Base-by-base conservation (phyloP, 805 yeast genomes). In the Saccharomyces mikatae region DNA sequence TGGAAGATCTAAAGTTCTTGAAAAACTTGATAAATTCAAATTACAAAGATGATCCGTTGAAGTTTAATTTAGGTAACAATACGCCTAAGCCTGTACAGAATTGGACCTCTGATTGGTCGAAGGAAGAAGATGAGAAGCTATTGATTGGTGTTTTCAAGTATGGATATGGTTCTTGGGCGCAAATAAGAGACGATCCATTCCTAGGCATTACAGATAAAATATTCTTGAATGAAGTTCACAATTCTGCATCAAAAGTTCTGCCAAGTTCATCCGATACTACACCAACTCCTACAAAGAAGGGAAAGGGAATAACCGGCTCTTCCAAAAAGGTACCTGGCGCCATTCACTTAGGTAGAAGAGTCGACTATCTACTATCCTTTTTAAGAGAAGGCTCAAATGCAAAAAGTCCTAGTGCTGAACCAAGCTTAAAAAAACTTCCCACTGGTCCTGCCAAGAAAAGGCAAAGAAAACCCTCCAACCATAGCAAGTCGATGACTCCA, bases 131-230 rank as follows among this genome's bases (percentile, higher is more conserved):
- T 69, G 87, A 90, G 51, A 87, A 83, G 82, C 76, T 94, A 52
- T 70, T 94, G 57, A 81, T 87, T 36, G 99, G 99, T 59, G 87
- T 92, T 24, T 79, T 80, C 65, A 90, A 89, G 71, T 91, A 91
- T 71, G 99, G 99, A 0, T 91, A 89, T 69, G 98, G 98, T 17
- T 84, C 96, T 0, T 94, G 99, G 99, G 68, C 79, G 2, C 91
- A 87, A 65, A 91, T 94, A 48, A 78, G 99, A 66, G 99, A 94
- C 72, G 99, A 94, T 71, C 98, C 99, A 1, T 79, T 89, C 52
- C 76, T 94, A 55, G 91, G 90, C 10, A 75, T 94, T 57, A 87
- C 89, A 57, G 89, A 89, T 61, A 94, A 89, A 74, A 73, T 94
- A 60, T 94, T 82, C 64, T 76, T 94, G 62, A 80, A 76, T 54